Percentiles rank a stretch among this genome's conserved stretches.
Evolutionary conservation across 2,329 filamentous ascomycete genomes (phyloP).

Genomic region (Cadophora gregata): DNA sequence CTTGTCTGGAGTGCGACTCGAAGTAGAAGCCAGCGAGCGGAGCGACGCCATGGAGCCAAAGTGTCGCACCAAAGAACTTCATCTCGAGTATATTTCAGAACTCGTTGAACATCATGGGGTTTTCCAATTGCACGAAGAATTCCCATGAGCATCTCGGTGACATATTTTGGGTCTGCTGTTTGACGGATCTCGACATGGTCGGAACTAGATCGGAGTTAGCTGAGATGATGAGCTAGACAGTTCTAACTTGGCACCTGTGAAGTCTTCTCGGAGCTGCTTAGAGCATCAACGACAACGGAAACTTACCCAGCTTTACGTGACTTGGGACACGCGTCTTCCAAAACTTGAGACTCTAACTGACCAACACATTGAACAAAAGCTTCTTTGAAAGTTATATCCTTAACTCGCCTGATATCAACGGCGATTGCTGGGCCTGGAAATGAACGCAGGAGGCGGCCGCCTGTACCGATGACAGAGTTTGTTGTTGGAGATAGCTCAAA

Average conservation of each 20-base stretch:
- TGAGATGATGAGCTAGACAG: background rate
- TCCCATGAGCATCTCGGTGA: constrained; percentile 57
- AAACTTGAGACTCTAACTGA: constrained; percentile 38
- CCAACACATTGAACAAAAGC: constrained; percentile 31
- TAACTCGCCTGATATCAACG: constrained; percentile 39
- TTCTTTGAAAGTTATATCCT: constrained; percentile 36
- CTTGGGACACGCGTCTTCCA: constrained; percentile 51
- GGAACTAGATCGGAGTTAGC: background rate
- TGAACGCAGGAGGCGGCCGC: constrained; percentile 40
- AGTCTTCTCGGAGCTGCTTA: background rate
- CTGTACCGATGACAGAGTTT: constrained; percentile 45
- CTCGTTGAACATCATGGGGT: constrained; percentile 34
- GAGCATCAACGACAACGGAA: background rate
- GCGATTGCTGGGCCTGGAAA: constrained; percentile 50
- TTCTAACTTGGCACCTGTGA: background rate
- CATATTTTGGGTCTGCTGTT: constrained; percentile 54
- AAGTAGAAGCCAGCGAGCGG: constrained; percentile 60
- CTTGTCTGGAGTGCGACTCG: constrained; percentile 55
- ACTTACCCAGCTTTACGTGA: constrained; percentile 4
- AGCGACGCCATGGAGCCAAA: constrained; percentile 55
- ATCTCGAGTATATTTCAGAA: constrained; percentile 60
- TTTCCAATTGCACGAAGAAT: constrained; percentile 50
- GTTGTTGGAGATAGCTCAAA: constrained; percentile 55
- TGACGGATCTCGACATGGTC: constrained; percentile 47
- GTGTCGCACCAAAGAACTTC: constrained; percentile 54